Evolutionary conservation across 495 filamentous ascomycete genomes (phyloP), one percentile per base, ranked within the genome.

Genomic region (Letharia lupina): DNA sequence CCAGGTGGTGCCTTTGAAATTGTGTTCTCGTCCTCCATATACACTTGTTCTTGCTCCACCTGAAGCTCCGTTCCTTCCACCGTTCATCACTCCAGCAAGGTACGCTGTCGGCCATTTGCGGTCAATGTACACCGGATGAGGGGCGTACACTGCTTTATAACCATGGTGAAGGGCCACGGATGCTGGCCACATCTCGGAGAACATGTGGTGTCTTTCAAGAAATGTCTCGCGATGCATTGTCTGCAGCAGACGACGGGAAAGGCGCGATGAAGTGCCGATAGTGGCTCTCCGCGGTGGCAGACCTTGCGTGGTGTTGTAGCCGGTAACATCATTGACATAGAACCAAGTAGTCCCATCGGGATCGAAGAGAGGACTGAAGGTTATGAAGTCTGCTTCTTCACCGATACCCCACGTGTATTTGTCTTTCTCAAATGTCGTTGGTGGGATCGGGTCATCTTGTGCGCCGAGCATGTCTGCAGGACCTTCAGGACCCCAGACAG

Each of bases 101-200:
- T 93, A 90, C 41, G 82, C 78, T 4, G 83, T 80, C 11, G 94
- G 94, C 94, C 94, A 98, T 60, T 83, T 80, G 56, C 94, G 89
- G 74, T 98, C 94, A 33, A 98, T 84, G 73, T 89, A 96, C 47
- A 96, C 81, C 0, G 93, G 91, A 72, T 98, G 94, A 2, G 94
- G 94, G 16, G 87, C 91, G 71, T 87, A 96, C 33, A 98, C 94
- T 57, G 91, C 94, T 77, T 98, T 98, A 79, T 91, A 86, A 15
- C 94, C 94, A 73, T 98, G 94, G 62, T 98, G 95, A 5, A 98
- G 81, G 11, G 93, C 89, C 7, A 86, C 82, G 0, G 89, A 90
- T 23, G 88, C 88, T 1, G 93, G 89, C 90, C 90, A 97, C 92
- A 97, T 97, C 75, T 98, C 94, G 0, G 90, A 89, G 78, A 96